These are phyloP conservation scores for Petunia hybrid DNA, from an alignment of 305 asterid species.

Conservation along the genomic window DNA sequence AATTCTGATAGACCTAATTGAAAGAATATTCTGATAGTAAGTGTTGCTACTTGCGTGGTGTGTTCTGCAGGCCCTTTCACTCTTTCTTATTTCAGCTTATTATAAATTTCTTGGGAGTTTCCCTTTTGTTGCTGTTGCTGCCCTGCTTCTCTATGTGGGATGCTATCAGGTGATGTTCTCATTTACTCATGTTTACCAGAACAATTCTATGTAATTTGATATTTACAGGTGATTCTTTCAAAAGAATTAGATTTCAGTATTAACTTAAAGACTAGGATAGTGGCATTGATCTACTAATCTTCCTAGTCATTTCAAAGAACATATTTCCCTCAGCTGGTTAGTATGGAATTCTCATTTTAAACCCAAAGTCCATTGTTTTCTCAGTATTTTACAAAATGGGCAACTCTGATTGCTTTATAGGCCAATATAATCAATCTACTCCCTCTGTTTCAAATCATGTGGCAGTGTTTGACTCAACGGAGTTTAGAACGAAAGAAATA, in stretches of 20 bases:
- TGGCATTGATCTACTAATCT: conserved; percentile 15
- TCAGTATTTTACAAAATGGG: neutral
- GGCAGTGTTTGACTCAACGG: too few relatives aligned
- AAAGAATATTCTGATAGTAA: neutral
- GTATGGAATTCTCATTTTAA: conserved; percentile 3
- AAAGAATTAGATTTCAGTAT: neutral
- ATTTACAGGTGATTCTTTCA: neutral
- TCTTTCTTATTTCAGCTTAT: conserved; percentile 94
- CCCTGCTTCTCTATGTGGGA: conserved; percentile 94
- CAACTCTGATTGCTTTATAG: neutral
- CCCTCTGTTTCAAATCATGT: too few relatives aligned
- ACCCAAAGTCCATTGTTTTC: neutral
- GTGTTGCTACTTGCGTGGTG: conserved; percentile 16
- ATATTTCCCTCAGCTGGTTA: neutral
- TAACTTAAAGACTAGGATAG: conserved; percentile 3
- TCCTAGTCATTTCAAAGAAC: conserved; percentile 4
- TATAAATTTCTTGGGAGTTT: conserved; percentile 85
- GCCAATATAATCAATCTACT: too few relatives aligned
- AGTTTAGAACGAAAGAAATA: too few relatives aligned
- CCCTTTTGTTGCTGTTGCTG: conserved; percentile 88
- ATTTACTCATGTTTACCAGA: neutral
- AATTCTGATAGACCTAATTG: neutral
- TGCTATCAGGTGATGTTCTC: conserved; percentile 82
- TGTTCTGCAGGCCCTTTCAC: conserved; percentile 74
- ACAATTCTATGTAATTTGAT: neutral